Conservation (phyloP, 2,329 filamentous ascomycete genomes). For the Cytospora leucostoma region DNA sequence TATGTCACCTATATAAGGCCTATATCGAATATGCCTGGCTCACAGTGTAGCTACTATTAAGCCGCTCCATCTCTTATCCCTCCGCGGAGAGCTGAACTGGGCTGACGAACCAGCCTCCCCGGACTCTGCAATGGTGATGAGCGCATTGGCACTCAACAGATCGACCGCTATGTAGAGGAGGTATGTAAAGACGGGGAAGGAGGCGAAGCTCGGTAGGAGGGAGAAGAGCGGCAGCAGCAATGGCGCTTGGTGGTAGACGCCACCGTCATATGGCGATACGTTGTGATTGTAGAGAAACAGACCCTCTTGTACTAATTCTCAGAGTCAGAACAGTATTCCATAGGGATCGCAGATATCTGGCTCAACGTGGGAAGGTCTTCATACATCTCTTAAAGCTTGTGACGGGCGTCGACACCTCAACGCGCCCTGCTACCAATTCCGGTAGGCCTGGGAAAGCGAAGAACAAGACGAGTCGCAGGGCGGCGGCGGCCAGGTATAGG, state of each 20-base stretch:
- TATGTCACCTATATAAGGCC: background rate
- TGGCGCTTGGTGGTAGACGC: constrained; percentile 80
- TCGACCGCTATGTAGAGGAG: constrained; percentile 82
- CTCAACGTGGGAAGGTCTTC: constrained; percentile 36
- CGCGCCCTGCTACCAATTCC: constrained; percentile 82
- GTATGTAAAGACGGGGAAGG: constrained; percentile 72
- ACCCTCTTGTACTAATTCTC: constrained; percentile 79
- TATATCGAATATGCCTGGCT: constrained; percentile 37
- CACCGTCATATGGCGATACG: constrained; percentile 95
- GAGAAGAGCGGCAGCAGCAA: constrained; percentile 90
- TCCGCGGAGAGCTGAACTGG: constrained; percentile 76
- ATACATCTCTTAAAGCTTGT: constrained; percentile 96
- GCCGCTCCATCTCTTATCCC: constrained; percentile 72
- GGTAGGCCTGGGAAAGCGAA: constrained; percentile 80
- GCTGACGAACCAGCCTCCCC: constrained; percentile 74
- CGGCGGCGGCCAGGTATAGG: constrained; percentile 75
- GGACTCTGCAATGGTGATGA: constrained; percentile 78
- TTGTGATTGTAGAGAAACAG: constrained; percentile 95
- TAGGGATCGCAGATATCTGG: background rate
- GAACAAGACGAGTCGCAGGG: constrained; percentile 78
- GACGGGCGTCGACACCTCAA: constrained; percentile 95
- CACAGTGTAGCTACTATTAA: constrained; percentile 78
- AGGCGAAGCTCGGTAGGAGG: constrained; percentile 71
- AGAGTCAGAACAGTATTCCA: constrained; percentile 6
- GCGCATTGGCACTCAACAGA: constrained; percentile 75